phyloP scores from a whole-genome alignment of 202 grass and related monocot species.

The Cymbopogon flexuosus region DNA sequence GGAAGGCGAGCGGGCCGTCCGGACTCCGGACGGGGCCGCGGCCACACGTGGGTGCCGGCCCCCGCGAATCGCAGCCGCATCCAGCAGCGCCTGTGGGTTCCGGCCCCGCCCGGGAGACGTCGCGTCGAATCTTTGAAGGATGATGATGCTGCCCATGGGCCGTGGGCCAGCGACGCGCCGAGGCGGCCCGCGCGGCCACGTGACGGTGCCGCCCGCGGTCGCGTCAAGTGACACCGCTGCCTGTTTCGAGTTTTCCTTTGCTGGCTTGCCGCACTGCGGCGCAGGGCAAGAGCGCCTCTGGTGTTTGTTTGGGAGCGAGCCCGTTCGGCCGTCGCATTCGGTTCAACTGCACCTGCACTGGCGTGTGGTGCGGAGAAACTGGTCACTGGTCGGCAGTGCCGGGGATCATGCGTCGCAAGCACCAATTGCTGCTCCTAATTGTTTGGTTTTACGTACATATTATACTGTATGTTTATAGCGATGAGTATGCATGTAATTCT shows the following conservation, averaged over 20 bases:
- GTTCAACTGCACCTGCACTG: not conserved
- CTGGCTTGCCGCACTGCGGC: not conserved
- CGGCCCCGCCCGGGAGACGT: not conserved
- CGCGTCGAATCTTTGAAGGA: slow-evolving; percentile 25
- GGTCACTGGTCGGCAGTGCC: too few relatives aligned
- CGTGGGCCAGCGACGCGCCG: not conserved
- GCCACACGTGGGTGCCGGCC: slow-evolving; percentile 12
- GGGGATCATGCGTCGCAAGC: too few relatives aligned
- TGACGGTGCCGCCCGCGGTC: slow-evolving; percentile 33
- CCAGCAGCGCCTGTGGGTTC: not conserved
- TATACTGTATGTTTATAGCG: too few relatives aligned
- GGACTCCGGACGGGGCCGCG: not conserved
- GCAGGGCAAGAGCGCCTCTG: too few relatives aligned
- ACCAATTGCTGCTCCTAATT: too few relatives aligned
- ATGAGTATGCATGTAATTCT: too few relatives aligned
- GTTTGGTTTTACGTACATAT: too few relatives aligned
- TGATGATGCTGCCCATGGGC: slow-evolving; percentile 10
- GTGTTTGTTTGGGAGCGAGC: too few relatives aligned
- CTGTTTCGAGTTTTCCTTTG: not conserved
- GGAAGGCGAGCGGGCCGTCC: not conserved
- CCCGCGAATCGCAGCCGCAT: not conserved
- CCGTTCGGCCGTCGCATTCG: too few relatives aligned
- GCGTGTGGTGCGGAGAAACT: not conserved
- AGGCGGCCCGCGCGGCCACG: slow-evolving; percentile 31
- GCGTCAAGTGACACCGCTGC: not conserved